Evolutionary conservation across 306 rosid species (phyloP), one percentile per base, ranked within the genome.

Genomic region (Hippophae rhamnoides): DNA sequence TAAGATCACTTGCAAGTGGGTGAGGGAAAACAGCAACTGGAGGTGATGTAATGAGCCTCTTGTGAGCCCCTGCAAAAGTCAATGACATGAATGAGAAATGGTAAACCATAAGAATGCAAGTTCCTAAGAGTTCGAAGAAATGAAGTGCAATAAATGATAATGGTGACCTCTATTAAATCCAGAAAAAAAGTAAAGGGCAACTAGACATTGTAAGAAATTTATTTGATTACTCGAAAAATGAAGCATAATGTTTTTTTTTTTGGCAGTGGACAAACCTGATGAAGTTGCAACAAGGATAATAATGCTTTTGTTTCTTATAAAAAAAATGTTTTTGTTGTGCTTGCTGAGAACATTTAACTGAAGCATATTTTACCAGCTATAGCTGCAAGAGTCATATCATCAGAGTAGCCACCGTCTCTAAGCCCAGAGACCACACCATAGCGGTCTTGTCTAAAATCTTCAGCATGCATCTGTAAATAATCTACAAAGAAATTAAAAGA

Each of bases 321-420:
- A 31, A 31, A 31, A 31, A 31, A 31, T 31, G 38, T 31, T 31
- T 31, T 31, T 31, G 38, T 4, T 31, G 5, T 31, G 5, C 38
- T 31, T 31, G 38, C 38, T 31, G 38, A 31, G 38, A 31, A 31
- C 38, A 31, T 31, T 31, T 31, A 31, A 31, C 47, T 13, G 54
- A 53, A 47, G 47, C 45, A 44, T 41, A 57, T 53, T 59, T 38
- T 84, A 93, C 99, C 97, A 51, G 97, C 65, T 74, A 93, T 84
- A 69, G 99, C 90, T 46, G 99, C 95, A 58, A 93, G 94, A 70
- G 99, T 93, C 99, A 93, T 93, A 72, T 93, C 99, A 56, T 93
- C 99, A 5, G 99, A 93, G 77, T 93, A 93, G 75, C 99, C 99
- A 70, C 99, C 99, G 67, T 89, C 76, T 68, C 62, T 48, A 73